Evolutionary conservation across 306 rosid species (phyloP).

Genomic region (Lathyrus aphaca): DNA sequence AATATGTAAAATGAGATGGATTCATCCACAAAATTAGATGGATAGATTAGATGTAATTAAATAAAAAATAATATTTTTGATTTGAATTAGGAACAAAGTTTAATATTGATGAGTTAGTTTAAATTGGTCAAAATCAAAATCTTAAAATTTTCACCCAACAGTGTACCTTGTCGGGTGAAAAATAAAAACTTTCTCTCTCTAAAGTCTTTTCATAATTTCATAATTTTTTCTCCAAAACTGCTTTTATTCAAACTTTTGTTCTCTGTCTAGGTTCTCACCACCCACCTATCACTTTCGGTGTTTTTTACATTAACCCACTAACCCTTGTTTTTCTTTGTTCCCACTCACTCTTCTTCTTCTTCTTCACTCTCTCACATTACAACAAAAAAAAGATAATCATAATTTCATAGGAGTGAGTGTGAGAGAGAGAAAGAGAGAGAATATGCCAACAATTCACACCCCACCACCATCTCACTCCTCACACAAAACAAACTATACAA

Average conservation of each 20-base stretch:
- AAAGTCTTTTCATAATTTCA: too few species aligned
- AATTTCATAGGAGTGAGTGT: neutral
- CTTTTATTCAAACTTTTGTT: conserved; percentile 3
- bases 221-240: neutral
- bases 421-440: neutral
- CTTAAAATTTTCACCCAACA: conserved; percentile 67
- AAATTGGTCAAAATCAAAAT: conserved; percentile 52
- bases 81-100: neutral
- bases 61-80: too few species aligned
- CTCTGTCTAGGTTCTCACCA: conserved; percentile 45
- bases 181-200: conserved; percentile 42
- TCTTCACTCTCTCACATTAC: neutral
- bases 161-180: conserved; percentile 80
- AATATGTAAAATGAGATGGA: too few species aligned
- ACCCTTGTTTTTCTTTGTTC: conserved; percentile 21
- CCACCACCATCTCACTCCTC: conserved; percentile 1
- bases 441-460: conserved; percentile 31
- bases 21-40: too few species aligned
- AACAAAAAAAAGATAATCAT: neutral
- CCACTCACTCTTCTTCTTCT: neutral
- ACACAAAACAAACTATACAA: conserved; percentile 2
- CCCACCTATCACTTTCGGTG: conserved; percentile 61
- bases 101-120: conserved; percentile 28
- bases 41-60: too few species aligned
- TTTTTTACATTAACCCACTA: conserved; percentile 49